phyloP scores from a whole-genome alignment of 1,284 basidiomycete genomes.

The Afroboletus lepidellus region DNA sequence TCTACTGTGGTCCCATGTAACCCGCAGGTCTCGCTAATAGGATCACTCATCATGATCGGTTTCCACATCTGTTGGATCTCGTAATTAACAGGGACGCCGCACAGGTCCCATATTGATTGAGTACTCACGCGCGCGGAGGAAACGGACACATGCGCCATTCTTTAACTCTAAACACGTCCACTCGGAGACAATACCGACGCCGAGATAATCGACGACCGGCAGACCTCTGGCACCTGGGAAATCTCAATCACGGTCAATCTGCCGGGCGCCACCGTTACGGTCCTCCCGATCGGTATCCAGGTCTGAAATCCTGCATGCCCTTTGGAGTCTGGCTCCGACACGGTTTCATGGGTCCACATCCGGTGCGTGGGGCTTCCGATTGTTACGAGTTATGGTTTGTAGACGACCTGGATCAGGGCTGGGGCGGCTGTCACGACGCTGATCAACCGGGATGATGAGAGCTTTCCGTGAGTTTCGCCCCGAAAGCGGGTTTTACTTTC shows the following conservation, averaged over 20 bases:
- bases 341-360: constrained; percentile 24
- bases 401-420: constrained; percentile 17
- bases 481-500: constrained; percentile 16
- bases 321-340: constrained; percentile 12
- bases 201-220: constrained; percentile 23
- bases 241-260: constrained; percentile 17
- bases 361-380: constrained; percentile 14
- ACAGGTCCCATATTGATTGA: constrained; percentile 21
- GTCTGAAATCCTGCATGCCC: constrained; percentile 12
- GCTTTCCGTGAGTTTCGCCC: constrained; percentile 14
- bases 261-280: constrained; percentile 29
- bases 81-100: constrained; percentile 26
- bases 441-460: constrained; percentile 22
- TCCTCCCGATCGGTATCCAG: constrained; percentile 23
- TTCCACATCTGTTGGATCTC: constrained; percentile 24
- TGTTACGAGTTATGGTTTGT: constrained; percentile 15
- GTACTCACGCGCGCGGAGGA: constrained; percentile 17
- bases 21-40: constrained; percentile 20
- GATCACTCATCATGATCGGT: constrained; percentile 22
- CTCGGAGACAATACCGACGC: constrained; percentile 26
- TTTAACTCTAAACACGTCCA: constrained; percentile 27
- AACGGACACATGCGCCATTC: constrained; percentile 19
- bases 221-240: constrained; percentile 7
- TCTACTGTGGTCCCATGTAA: constrained; percentile 14
- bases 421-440: constrained; percentile 16